Evolutionary conservation across 495 filamentous ascomycete genomes (phyloP).

Genomic region (Aspergillus bridgeri): DNA sequence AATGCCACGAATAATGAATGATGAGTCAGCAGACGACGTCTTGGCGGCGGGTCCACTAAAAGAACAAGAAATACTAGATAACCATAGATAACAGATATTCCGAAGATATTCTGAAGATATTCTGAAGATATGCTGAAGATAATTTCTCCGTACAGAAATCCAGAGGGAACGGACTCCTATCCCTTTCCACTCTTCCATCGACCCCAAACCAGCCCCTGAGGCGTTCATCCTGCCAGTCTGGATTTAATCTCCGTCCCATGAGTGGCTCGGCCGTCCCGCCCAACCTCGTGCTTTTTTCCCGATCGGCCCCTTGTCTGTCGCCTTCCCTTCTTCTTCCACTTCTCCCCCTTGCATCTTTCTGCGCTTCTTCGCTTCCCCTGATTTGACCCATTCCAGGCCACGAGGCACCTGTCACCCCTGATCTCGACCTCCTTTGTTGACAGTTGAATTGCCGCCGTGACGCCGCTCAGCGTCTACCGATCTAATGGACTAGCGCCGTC

Average conservation of each 20-base stretch:
- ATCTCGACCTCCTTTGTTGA: background rate
- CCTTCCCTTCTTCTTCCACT: background rate
- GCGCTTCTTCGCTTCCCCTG: background rate
- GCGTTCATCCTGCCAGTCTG: too few relatives aligned
- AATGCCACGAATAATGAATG: background rate
- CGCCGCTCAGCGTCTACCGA: background rate
- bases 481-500: background rate
- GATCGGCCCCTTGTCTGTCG: background rate
- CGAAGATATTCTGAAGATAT: too few relatives aligned
- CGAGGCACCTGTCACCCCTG: background rate
- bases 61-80: too few relatives aligned
- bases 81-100: too few relatives aligned
- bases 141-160: too few relatives aligned
- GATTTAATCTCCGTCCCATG: background rate
- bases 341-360: background rate
- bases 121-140: too few relatives aligned
- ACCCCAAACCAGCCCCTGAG: too few relatives aligned
- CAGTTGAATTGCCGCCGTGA: conserved; percentile 1
- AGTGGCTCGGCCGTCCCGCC: background rate
- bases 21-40: background rate
- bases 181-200: too few relatives aligned
- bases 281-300: background rate
- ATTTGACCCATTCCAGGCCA: background rate
- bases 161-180: too few relatives aligned
- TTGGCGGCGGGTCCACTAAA: too few relatives aligned